A percentile compares a stretch with the other conserved stretches of the same genome.
Evolutionary conservation across 371 early-diverging fungal genomes (phyloP).

Genomic region (Syncephalis fuscata): DNA sequence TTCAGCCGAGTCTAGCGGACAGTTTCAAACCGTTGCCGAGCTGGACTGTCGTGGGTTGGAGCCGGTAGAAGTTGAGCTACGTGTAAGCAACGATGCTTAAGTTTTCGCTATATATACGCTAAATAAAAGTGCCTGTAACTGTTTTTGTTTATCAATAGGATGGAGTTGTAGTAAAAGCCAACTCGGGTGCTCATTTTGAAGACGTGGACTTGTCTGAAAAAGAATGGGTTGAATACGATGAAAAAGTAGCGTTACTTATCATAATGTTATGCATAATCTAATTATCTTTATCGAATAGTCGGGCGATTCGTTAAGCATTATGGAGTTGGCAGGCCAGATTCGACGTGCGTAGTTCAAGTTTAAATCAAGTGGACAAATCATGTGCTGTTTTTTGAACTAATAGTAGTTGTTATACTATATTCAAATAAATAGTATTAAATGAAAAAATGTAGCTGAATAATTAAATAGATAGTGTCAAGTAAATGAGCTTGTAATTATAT

Average conservation of each 20-base stretch:
- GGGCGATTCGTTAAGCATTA: slow-evolving; percentile 5
- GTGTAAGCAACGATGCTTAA: no score
- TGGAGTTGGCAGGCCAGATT: slow-evolving; percentile 7
- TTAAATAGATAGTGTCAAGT: no score
- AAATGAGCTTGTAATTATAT: no score
- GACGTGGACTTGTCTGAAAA: slow-evolving; percentile 66
- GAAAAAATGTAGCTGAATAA: no score
- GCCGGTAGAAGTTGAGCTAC: slow-evolving; percentile 60
- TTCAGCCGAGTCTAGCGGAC: slow-evolving; percentile 11
- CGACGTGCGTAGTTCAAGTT: slow-evolving; percentile 1
- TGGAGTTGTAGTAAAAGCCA: slow-evolving; percentile 55
- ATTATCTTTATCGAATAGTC: neutral
- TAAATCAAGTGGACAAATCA: no score
- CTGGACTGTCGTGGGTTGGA: slow-evolving; percentile 82
- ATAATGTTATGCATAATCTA: neutral
- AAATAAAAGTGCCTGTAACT: neutral
- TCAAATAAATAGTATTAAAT: no score
- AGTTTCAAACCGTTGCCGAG: slow-evolving; percentile 40
- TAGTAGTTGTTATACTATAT: no score
- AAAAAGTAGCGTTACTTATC: slow-evolving; percentile 27
- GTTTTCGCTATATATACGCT: slow-evolving; percentile 1
- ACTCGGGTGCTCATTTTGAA: slow-evolving; percentile 52
- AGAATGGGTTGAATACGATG: slow-evolving; percentile 87
- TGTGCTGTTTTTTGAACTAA: no score
- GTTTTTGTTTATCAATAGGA: slow-evolving; percentile 16